Evolutionary conservation across 2,329 filamentous ascomycete genomes (phyloP).

Genomic region (Alternaria sp.): DNA sequence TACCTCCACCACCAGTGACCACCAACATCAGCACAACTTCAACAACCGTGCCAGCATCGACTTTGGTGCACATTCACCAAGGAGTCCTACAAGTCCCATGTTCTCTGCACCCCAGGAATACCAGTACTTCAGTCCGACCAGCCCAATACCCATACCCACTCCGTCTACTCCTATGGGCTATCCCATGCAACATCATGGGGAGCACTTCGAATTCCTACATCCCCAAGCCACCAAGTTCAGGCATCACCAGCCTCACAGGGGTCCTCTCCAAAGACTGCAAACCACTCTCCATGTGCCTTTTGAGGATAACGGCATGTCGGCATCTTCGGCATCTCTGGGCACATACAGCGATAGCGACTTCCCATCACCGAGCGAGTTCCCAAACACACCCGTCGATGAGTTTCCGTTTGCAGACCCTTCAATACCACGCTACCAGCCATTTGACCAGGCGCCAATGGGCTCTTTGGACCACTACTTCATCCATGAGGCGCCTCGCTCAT

Average conservation of each 20-base stretch:
- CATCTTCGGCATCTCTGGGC: conserved; percentile 54
- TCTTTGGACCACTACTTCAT: conserved; percentile 49
- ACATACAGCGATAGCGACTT: conserved; percentile 58
- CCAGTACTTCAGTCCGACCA: conserved; percentile 46
- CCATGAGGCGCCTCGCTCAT: conserved; percentile 44
- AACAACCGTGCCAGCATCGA: conserved; percentile 42
- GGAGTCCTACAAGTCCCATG: conserved; percentile 46
- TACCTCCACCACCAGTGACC: conserved; percentile 24
- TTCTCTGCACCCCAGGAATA: conserved; percentile 47
- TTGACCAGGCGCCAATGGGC: conserved; percentile 45
- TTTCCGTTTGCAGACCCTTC: conserved; percentile 50
- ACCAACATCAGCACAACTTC: conserved; percentile 35
- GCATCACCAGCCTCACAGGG: conserved; percentile 46
- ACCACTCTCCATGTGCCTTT: conserved; percentile 50
- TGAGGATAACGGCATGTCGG: conserved; percentile 52
- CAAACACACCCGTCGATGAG: conserved; percentile 55
- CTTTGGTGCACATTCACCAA: conserved; percentile 43
- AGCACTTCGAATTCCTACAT: conserved; percentile 48
- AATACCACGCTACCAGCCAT: conserved; percentile 44
- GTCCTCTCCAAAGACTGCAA: conserved; percentile 52
- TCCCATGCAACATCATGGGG: conserved; percentile 47
- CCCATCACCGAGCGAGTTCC: conserved; percentile 55
- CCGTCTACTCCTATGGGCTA: conserved; percentile 47
- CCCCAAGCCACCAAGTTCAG: conserved; percentile 46
- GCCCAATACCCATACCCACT: conserved; percentile 50